Percentiles rank a stretch among this genome's conserved stretches.
phyloP scores from a whole-genome alignment of 2,329 filamentous ascomycete species.

The Echinosphaeria canescens region DNA sequence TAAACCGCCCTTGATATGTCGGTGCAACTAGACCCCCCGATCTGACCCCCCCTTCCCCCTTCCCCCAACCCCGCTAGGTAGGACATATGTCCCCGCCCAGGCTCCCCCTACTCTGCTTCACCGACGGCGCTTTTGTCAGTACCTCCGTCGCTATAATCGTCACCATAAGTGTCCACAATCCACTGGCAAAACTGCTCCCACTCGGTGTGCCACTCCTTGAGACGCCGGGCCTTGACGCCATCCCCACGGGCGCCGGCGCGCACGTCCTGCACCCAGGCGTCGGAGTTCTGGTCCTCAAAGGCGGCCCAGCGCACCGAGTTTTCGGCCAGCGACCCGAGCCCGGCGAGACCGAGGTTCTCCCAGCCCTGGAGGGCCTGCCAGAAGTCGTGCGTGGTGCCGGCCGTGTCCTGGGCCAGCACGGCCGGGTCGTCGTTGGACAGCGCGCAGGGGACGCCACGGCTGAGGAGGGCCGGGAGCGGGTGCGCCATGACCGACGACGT shows the following conservation, averaged over 20 bases:
- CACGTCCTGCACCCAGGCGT: slow-evolving; percentile 53
- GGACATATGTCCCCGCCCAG: too few relatives aligned
- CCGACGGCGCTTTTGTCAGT: too few relatives aligned
- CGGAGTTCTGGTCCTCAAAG: slow-evolving; percentile 56
- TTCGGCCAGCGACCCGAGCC: slow-evolving; percentile 70
- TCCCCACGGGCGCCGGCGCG: slow-evolving; percentile 51
- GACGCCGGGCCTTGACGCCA: slow-evolving; percentile 45
- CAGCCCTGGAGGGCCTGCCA: slow-evolving; percentile 86
- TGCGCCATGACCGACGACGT: slow-evolving; percentile 58
- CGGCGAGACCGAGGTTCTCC: slow-evolving; percentile 76
- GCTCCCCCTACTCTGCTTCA: too few relatives aligned
- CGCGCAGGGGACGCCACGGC: slow-evolving; percentile 64
- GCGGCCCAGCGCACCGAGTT: slow-evolving; percentile 83
- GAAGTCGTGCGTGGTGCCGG: slow-evolving; percentile 79
- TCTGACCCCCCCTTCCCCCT: too few relatives aligned
- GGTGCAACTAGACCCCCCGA: too few relatives aligned
- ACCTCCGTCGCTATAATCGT: too few relatives aligned
- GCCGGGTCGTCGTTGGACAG: slow-evolving; percentile 85
- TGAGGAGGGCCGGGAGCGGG: slow-evolving; percentile 63
- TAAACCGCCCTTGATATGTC: too few relatives aligned
- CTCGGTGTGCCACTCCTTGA: slow-evolving; percentile 59
- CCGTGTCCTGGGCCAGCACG: slow-evolving; percentile 64
- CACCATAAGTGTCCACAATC: slow-evolving; percentile 58
- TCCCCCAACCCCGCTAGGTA: too few relatives aligned
- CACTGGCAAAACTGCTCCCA: slow-evolving; percentile 88